Percentiles rank a stretch among this genome's conserved stretches.
Evolutionary conservation across 2,329 filamentous ascomycete genomes (phyloP).

Genomic region (Hymenoscyphus fraxineus): DNA sequence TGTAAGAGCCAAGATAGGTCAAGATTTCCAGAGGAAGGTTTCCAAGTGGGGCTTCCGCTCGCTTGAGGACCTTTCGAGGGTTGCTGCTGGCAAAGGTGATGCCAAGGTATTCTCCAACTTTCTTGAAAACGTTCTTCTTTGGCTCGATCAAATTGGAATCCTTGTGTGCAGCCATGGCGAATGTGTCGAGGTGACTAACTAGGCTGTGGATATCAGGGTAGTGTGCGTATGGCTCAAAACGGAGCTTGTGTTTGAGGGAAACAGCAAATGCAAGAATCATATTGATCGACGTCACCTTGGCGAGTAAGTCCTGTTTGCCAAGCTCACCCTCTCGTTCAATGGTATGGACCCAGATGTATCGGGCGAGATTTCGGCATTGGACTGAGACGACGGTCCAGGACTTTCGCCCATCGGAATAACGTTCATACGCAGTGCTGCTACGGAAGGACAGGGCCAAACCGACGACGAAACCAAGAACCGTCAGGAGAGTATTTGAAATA

Average conservation of each 20-base stretch:
- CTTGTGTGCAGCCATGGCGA: constrained; percentile 55
- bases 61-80: constrained; percentile 73
- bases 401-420: constrained; percentile 59
- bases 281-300: constrained; percentile 66
- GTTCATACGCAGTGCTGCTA: constrained; percentile 73
- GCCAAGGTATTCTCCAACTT: constrained; percentile 68
- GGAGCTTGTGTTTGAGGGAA: constrained; percentile 75
- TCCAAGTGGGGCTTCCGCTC: constrained; percentile 66
- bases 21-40: constrained; percentile 83
- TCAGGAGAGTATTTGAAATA: constrained; percentile 66
- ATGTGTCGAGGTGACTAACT: constrained; percentile 70
- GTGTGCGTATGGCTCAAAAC: constrained; percentile 76
- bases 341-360: constrained; percentile 79
- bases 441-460: constrained; percentile 75
- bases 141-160: constrained; percentile 39
- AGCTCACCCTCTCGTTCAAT: constrained; percentile 54
- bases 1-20: constrained; percentile 56
- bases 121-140: constrained; percentile 49
- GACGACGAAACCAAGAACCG: constrained; percentile 77
- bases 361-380: constrained; percentile 64
- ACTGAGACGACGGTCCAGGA: constrained; percentile 59
- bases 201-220: constrained; percentile 71
- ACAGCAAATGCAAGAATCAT: constrained; percentile 74
- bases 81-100: constrained; percentile 74
- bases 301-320: constrained; percentile 64